phyloP scores from a whole-genome alignment of 2,329 filamentous ascomycete genomes.

The Fusarium cyanostomum region DNA sequence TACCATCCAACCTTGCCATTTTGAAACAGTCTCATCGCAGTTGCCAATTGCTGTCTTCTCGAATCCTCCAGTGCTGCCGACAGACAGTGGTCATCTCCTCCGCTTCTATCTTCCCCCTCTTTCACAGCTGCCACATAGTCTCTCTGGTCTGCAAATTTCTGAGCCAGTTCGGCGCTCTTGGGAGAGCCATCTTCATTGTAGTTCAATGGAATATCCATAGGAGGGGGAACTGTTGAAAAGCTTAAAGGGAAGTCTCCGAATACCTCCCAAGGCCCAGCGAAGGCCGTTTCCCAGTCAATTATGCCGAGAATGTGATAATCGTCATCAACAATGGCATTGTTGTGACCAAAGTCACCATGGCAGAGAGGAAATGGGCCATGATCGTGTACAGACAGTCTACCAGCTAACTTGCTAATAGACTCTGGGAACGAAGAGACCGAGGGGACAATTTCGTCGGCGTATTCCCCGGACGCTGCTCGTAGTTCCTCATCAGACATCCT shows the following conservation, averaged over 20 bases:
- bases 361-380: conserved; percentile 12
- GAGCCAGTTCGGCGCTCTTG: not conserved
- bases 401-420: conserved; percentile 6
- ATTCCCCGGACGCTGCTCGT: conserved; percentile 7
- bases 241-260: conserved; percentile 13
- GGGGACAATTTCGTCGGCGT: conserved; percentile 9
- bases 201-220: conserved; percentile 10
- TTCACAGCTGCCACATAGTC: conserved; percentile 5
- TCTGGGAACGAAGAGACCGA: conserved; percentile 5
- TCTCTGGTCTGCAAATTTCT: conserved; percentile 4
- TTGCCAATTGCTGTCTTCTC: conserved; percentile 4
- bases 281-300: conserved; percentile 16
- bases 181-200: conserved; percentile 8
- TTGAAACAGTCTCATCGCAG: conserved; percentile 17
- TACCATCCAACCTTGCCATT: too few species aligned
- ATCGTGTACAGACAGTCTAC: conserved; percentile 7
- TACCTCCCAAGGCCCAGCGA: conserved; percentile 14
- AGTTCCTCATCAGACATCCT: conserved; percentile 5
- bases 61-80: conserved; percentile 2
- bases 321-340: conserved; percentile 9
- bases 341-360: conserved; percentile 12
- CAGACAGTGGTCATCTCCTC: conserved; percentile 9
- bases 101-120: conserved; percentile 6
- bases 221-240: conserved; percentile 10
- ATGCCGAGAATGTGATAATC: conserved; percentile 5